Percentiles rank a stretch among this genome's conserved stretches.
phyloP scores from a whole-genome alignment of 768 basidiomycete species.

The Pisolithus tinctorius region DNA sequence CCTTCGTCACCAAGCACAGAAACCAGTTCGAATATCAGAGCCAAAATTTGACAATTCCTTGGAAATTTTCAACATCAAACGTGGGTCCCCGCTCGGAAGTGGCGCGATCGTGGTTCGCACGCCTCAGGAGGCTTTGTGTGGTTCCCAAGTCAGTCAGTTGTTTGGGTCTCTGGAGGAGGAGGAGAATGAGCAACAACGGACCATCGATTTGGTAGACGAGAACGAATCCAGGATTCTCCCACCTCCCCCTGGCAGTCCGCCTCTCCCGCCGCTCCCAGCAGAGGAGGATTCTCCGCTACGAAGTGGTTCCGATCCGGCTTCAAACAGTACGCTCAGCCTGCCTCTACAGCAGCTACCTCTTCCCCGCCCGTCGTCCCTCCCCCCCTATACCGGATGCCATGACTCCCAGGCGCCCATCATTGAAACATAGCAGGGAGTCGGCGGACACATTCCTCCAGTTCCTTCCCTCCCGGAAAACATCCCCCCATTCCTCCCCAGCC shows the following conservation, averaged over 20 bases:
- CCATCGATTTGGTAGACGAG: slow-evolving; percentile 10
- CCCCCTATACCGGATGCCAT: slow-evolving; percentile 16
- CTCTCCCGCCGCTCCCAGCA: slow-evolving; percentile 47
- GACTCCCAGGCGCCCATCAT: slow-evolving; percentile 30
- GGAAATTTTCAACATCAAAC: slow-evolving; percentile 23
- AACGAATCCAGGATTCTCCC: slow-evolving; percentile 16
- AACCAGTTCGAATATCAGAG: slow-evolving; percentile 39
- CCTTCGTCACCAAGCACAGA: slow-evolving; percentile 27
- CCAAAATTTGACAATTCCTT: slow-evolving; percentile 31
- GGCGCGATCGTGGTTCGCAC: slow-evolving; percentile 75
- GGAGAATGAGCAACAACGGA: slow-evolving; percentile 6
- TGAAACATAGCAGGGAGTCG: slow-evolving; percentile 18
- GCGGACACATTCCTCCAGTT: slow-evolving; percentile 35
- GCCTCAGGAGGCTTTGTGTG: slow-evolving; percentile 66
- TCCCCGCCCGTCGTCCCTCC: slow-evolving; percentile 30
- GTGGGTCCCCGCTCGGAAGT: slow-evolving; percentile 51
- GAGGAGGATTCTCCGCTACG: slow-evolving; percentile 3
- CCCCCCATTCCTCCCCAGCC: slow-evolving; percentile 40
- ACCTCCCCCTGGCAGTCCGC: slow-evolving; percentile 35
- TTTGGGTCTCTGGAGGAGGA: slow-evolving; percentile 8
- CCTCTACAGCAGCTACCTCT: slow-evolving; percentile 22
- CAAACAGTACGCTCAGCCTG: slow-evolving; percentile 20
- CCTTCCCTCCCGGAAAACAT: slow-evolving; percentile 45
- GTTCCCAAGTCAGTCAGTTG: slow-evolving; percentile 11
- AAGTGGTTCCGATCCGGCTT: background rate